Percentiles rank a stretch among this genome's conserved stretches.
These are phyloP conservation scores for Saturnispora besseyi DNA, from an alignment of 805 yeast species.

Conservation along the genomic window DNA sequence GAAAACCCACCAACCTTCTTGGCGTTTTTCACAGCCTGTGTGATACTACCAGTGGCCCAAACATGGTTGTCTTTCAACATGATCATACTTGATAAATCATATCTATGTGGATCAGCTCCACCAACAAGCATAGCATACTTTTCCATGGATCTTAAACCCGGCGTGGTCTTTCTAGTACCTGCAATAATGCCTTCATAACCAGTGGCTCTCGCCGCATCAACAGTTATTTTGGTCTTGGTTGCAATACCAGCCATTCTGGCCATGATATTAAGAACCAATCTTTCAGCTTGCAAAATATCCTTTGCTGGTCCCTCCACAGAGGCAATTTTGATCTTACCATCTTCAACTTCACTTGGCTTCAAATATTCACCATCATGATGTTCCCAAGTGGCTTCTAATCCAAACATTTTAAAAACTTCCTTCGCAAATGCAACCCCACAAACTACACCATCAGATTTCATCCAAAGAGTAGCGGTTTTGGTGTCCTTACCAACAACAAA, in stretches of 20 bases:
- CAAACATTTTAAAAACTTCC: conserved; percentile 75
- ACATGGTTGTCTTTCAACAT: conserved; percentile 94
- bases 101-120: conserved; percentile 87
- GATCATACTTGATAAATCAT: conserved; percentile 87
- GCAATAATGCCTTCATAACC: conserved; percentile 84
- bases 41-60: conserved; percentile 88
- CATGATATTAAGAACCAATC: conserved; percentile 74
- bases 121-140: conserved; percentile 94
- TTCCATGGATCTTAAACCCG: conserved; percentile 81
- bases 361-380: conserved; percentile 58
- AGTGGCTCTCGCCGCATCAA: conserved; percentile 49
- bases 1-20: conserved; percentile 80
- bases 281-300: conserved; percentile 71
- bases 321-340: conserved; percentile 65
- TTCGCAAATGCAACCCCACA: conserved; percentile 86
- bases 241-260: conserved; percentile 86
- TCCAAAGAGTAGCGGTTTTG: conserved; percentile 68
- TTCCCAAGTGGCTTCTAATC: conserved; percentile 63
- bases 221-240: conserved; percentile 53
- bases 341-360: conserved; percentile 29
- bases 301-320: conserved; percentile 72
- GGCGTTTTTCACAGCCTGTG: conserved; percentile 71
- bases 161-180: conserved; percentile 96
- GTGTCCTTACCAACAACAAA: conserved; percentile 76
- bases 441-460: conserved; percentile 72